Base-by-base conservation (phyloP, 805 yeast species). In the Monosporozyma servazzii region DNA sequence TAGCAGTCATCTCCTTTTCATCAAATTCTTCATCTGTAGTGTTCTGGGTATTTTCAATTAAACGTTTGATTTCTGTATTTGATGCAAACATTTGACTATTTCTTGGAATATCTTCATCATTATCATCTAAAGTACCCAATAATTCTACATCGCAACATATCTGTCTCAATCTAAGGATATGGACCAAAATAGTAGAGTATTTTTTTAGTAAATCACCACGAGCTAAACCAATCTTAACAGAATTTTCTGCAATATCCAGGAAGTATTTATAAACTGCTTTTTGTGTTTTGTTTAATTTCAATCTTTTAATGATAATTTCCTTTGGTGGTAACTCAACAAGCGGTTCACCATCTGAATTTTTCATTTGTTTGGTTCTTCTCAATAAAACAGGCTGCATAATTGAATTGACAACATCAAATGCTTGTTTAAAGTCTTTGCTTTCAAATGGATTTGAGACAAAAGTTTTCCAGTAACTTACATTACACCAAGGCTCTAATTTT, bases 401-500 rank as follows among this genome's bases (percentile, higher is more conserved):
- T 0, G 93, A 80, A 60, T 86, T 88, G n/a, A 91, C 86, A 4
- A 89, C 84, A 56, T 81, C 85, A 60, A 90, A 74, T 0, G 97
- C 91, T 56, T 82, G 81, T 6, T 78, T 73, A 21, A 84, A 75
- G 30, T 84, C 78, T 56, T 80, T 82, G 48, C 80, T 81, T 58
- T 87, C 93, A 67, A 88, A 90, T 0, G 96, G 96, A 11, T 75
- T 68, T 0, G 96, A 84, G 29, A 91, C 79, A 63, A 89, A 89
- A 15, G 88, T 80, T 57, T 83, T 84, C 98, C 98, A 91, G 55
- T 85, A 83, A 0, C 87, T 75, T 51, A 86, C 81, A 58, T 85
- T 84, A 40, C 82, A 74, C 97, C 97, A 91, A 0, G 98, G 98
- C 58, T 86, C 88, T n/a, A 90, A 68, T 43, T 81, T 74, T 47